Conservation (phyloP, 305 asterid species). For the Lippia alba region DNA sequence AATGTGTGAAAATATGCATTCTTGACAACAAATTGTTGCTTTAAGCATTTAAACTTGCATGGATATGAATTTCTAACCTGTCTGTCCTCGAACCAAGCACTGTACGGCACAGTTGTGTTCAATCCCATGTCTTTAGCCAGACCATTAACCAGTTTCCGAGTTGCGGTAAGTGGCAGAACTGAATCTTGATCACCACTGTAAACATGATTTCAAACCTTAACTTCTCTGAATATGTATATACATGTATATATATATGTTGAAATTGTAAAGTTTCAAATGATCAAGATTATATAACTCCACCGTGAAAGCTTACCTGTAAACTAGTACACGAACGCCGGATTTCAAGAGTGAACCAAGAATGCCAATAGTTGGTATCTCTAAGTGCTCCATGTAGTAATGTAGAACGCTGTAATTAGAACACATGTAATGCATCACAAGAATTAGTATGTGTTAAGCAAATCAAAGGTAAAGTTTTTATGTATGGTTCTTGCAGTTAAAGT, state of each 20-base stretch:
- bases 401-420: slow-evolving; percentile 51
- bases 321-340: slow-evolving; percentile 68
- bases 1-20: too few species aligned
- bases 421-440: slow-evolving; percentile 1
- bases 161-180: slow-evolving; percentile 74
- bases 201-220: slow-evolving; percentile 12
- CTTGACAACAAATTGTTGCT: too few species aligned
- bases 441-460: neutral
- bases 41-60: neutral
- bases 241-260: neutral
- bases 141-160: slow-evolving; percentile 58
- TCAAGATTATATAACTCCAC: too few species aligned
- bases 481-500: neutral
- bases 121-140: slow-evolving; percentile 63
- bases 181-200: slow-evolving; percentile 95
- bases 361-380: slow-evolving; percentile 76
- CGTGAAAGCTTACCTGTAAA: slow-evolving; percentile 64
- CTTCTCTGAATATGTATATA: slow-evolving; percentile 3
- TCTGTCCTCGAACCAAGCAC: slow-evolving; percentile 72
- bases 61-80: slow-evolving; percentile 52
- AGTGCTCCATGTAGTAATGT: slow-evolving; percentile 63
- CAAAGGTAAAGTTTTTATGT: neutral
- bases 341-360: slow-evolving; percentile 70
- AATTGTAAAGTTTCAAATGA: neutral
- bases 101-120: slow-evolving; percentile 58